phyloP scores from a whole-genome alignment of 805 yeast genomes.

The Metschnikowia proteae region DNA sequence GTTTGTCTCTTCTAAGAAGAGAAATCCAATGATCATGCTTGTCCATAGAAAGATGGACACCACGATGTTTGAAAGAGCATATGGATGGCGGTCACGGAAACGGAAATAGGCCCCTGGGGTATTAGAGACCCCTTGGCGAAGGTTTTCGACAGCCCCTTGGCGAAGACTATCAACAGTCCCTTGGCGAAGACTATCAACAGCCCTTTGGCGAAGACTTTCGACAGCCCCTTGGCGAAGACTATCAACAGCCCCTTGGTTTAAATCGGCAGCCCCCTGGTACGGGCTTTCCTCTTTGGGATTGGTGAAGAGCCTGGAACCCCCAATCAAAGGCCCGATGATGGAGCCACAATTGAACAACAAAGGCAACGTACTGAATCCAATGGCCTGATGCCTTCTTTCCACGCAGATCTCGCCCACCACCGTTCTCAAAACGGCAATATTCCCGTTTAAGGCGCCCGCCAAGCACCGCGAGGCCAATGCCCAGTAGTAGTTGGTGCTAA shows the following conservation, averaged over 20 bases:
- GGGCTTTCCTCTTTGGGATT: constrained; percentile 32
- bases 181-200: too few relatives aligned
- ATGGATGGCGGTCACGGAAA: constrained; percentile 41
- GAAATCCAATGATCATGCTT: constrained; percentile 37
- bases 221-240: too few relatives aligned
- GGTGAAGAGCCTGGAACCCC: constrained; percentile 48
- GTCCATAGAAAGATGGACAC: constrained; percentile 35
- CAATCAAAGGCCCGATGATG: constrained; percentile 59
- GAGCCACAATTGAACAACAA: constrained; percentile 59
- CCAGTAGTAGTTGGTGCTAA: constrained; percentile 46
- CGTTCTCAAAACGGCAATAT: constrained; percentile 62
- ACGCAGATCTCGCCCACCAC: constrained; percentile 57
- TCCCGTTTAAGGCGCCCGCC: constrained; percentile 60
- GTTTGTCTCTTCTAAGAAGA: constrained; percentile 55
- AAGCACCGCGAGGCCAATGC: constrained; percentile 52
- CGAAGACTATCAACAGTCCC: too few relatives aligned
- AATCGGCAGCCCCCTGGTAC: constrained; percentile 2
- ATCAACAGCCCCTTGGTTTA: too few relatives aligned
- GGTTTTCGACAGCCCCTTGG: too few relatives aligned
- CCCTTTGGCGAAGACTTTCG: too few relatives aligned
- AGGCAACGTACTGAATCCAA: constrained; percentile 61
- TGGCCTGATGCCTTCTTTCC: constrained; percentile 55
- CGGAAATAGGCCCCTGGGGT: constrained; percentile 15
- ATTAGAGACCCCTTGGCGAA: too few relatives aligned
- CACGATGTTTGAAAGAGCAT: constrained; percentile 50